phyloP scores from a whole-genome alignment of 1,284 basidiomycete genomes.

The Leucoagaricus sp. region DNA sequence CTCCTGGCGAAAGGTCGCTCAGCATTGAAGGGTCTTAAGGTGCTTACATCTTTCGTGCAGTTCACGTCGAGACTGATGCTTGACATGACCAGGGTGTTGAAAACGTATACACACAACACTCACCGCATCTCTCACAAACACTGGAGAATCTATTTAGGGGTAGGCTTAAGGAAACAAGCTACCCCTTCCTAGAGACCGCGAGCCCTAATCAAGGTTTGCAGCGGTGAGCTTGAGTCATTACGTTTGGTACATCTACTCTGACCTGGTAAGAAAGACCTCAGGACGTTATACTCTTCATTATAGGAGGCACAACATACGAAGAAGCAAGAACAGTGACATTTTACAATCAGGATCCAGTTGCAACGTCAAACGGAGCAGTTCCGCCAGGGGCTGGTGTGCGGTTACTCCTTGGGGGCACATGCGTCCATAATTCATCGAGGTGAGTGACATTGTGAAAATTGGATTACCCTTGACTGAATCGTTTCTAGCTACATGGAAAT shows the following conservation, averaged over 20 bases:
- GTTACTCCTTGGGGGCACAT: constrained; percentile 88
- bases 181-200: constrained; percentile 84
- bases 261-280: constrained; percentile 65
- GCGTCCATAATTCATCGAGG: constrained; percentile 91
- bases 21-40: constrained; percentile 94
- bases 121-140: constrained; percentile 91
- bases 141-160: constrained; percentile 90
- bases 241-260: not conserved
- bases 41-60: constrained; percentile 28
- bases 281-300: constrained; percentile 93
- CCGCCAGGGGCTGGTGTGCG: constrained; percentile 61
- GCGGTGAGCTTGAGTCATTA: constrained; percentile 40
- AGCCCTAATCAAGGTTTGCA: constrained; percentile 70
- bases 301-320: constrained; percentile 93
- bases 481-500: constrained; percentile 71
- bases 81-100: constrained; percentile 83
- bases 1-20: constrained; percentile 93
- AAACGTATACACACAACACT: constrained; percentile 99
- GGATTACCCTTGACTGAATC: constrained; percentile 14
- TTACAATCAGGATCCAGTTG: constrained; percentile 78
- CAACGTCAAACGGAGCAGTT: constrained; percentile 48
- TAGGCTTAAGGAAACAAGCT: constrained; percentile 82
- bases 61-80: not conserved
- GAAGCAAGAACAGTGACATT: constrained; percentile 84
- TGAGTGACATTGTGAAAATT: constrained; percentile 36